phyloP scores from a whole-genome alignment of 139 green algal genomes.

The Gonium pectorale region DNA sequence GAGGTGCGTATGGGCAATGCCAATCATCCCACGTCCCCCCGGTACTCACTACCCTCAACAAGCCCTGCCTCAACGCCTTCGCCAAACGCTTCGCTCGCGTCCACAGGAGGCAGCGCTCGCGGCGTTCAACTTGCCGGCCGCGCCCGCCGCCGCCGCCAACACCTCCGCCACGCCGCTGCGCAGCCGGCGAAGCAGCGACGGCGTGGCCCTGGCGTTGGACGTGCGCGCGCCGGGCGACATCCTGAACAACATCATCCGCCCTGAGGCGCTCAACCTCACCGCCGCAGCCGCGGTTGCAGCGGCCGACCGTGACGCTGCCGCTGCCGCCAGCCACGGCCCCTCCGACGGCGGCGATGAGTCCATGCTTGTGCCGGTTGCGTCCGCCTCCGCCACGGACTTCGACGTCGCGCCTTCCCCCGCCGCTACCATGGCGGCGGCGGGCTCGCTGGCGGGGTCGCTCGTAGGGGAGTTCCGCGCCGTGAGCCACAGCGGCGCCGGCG shows the following conservation, averaged over 20 bases:
- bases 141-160: neutral
- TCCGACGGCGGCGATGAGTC: neutral
- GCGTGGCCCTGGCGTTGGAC: neutral
- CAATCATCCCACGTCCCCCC: too few relatives aligned
- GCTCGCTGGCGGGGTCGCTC: neutral
- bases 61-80: neutral
- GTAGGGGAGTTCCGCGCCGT: neutral
- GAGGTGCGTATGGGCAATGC: too few relatives aligned
- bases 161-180: neutral
- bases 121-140: constrained; percentile 19
- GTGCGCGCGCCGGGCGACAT: too few relatives aligned
- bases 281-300: neutral
- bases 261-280: neutral
- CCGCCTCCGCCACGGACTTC: too few relatives aligned
- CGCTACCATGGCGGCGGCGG: neutral
- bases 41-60: neutral
- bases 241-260: constrained; percentile 27
- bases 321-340: neutral
- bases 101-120: constrained; percentile 10
- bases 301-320: neutral
- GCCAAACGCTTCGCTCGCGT: neutral
- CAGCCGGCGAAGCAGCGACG: neutral
- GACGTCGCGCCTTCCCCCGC: too few relatives aligned
- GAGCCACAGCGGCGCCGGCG: neutral
- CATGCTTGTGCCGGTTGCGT: too few relatives aligned